phyloP scores from a whole-genome alignment of 2,329 filamentous ascomycete species.

The Colletotrichum ledebouriae region DNA sequence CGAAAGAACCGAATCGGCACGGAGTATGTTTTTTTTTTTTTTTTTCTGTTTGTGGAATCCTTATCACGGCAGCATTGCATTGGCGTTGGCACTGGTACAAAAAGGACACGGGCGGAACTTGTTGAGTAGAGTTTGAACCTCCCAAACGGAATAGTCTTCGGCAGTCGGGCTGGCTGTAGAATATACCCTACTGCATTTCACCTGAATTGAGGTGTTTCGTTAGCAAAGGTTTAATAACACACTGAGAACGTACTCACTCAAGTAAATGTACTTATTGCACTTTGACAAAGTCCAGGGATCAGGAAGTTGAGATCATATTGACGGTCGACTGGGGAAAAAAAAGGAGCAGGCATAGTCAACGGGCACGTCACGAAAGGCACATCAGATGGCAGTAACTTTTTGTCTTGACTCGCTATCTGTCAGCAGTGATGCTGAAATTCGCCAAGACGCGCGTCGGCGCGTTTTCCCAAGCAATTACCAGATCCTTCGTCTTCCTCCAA shows the following conservation, averaged over 20 bases:
- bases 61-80: slow-evolving; percentile 40
- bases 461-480: slow-evolving; percentile 33
- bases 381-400: slow-evolving; percentile 30
- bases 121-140: slow-evolving; percentile 24
- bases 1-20: neutral
- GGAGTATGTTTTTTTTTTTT: slow-evolving; percentile 1
- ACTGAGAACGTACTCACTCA: too few species aligned
- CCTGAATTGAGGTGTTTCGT: too few species aligned
- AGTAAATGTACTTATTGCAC: too few species aligned
- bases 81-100: slow-evolving; percentile 39
- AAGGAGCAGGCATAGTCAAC: too few species aligned
- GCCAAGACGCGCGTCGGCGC: slow-evolving; percentile 29
- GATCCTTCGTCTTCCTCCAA: slow-evolving; percentile 20
- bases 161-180: slow-evolving; percentile 7
- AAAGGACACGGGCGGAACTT: slow-evolving; percentile 26
- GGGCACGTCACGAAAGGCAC: neutral
- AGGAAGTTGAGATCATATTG: too few species aligned
- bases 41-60: slow-evolving; percentile 7
- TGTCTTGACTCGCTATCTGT: slow-evolving; percentile 38
- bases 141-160: slow-evolving; percentile 8
- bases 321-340: too few species aligned
- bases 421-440: slow-evolving; percentile 15
- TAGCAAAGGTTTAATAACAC: too few species aligned
- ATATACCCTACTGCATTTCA: slow-evolving; percentile 29
- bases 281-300: too few species aligned